These are phyloP conservation scores for Lizonia empirigonia DNA, from an alignment of 2,329 filamentous ascomycete genomes.

Conservation along the genomic window DNA sequence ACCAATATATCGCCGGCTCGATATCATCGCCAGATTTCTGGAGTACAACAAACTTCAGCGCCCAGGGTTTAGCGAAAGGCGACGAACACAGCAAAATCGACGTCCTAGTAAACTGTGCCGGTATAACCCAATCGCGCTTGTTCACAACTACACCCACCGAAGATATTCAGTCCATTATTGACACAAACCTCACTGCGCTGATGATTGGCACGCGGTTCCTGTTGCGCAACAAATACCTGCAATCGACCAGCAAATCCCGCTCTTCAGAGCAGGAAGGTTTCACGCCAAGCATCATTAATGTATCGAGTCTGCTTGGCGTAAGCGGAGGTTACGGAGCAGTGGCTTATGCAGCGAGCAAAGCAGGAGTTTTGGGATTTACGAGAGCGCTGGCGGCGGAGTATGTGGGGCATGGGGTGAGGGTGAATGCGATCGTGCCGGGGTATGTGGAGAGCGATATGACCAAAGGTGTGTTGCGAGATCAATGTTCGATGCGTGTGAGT, in stretches of 20 bases:
- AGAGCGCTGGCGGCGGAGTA: slow-evolving; percentile 69
- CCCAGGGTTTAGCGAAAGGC: not conserved
- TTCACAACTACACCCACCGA: slow-evolving; percentile 61
- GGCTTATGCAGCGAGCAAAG: slow-evolving; percentile 79
- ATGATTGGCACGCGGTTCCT: slow-evolving; percentile 65
- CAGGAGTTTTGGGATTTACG: slow-evolving; percentile 75
- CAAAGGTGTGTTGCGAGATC: slow-evolving; percentile 56
- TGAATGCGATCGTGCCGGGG: slow-evolving; percentile 81
- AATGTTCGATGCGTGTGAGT: not conserved
- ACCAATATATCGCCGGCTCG: slow-evolving; percentile 37
- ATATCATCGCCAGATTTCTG: slow-evolving; percentile 36
- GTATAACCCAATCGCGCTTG: slow-evolving; percentile 69
- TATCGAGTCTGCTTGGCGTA: slow-evolving; percentile 75
- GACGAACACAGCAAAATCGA: slow-evolving; percentile 27
- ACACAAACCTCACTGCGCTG: slow-evolving; percentile 72
- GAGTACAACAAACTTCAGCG: slow-evolving; percentile 20
- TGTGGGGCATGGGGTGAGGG: slow-evolving; percentile 66
- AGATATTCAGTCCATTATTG: slow-evolving; percentile 63
- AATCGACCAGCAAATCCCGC: slow-evolving; percentile 6
- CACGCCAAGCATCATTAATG: slow-evolving; percentile 71
- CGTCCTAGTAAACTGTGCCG: slow-evolving; percentile 80
- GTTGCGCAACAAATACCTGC: slow-evolving; percentile 40
- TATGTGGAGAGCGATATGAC: slow-evolving; percentile 86
- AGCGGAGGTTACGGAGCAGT: slow-evolving; percentile 73
- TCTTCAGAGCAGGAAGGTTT: slow-evolving; percentile 42